Evolutionary conservation across 257 asterid genomes (phyloP).

Genomic region (Penstemon barbatus): DNA sequence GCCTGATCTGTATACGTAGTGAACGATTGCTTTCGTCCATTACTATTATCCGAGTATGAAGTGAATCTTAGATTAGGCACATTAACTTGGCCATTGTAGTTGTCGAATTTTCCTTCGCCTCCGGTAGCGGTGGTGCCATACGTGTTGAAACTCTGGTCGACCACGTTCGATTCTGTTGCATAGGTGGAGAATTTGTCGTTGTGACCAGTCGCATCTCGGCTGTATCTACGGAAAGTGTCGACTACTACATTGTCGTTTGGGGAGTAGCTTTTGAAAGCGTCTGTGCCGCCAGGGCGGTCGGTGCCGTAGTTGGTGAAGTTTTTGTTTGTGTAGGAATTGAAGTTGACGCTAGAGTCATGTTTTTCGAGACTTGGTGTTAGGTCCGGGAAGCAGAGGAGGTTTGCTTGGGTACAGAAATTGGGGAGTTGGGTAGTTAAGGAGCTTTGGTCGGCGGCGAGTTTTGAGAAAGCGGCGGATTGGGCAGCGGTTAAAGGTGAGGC

Average conservation of each 20-base stretch:
- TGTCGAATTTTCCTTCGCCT: slow-evolving; percentile 49
- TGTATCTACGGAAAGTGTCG: slow-evolving; percentile 73
- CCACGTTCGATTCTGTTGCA: slow-evolving; percentile 51
- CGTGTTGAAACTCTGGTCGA: slow-evolving; percentile 59
- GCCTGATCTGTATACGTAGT: slow-evolving; percentile 31
- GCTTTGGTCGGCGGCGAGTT: slow-evolving; percentile 57
- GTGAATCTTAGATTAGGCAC: slow-evolving; percentile 53
- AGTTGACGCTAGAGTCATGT: slow-evolving; percentile 48
- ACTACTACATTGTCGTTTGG: slow-evolving; percentile 39
- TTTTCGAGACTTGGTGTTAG: slow-evolving; percentile 57
- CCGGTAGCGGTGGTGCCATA: slow-evolving; percentile 62
- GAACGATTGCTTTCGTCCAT: slow-evolving; percentile 52
- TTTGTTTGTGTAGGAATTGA: slow-evolving; percentile 35
- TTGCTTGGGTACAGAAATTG: slow-evolving; percentile 68
- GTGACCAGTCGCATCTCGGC: slow-evolving; percentile 68
- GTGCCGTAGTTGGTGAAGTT: slow-evolving; percentile 85
- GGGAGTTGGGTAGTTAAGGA: slow-evolving; percentile 63
- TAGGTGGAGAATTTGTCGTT: slow-evolving; percentile 56
- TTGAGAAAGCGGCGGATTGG: slow-evolving; percentile 53
- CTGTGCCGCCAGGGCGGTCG: slow-evolving; percentile 46
- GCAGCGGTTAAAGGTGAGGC: slow-evolving; percentile 66
- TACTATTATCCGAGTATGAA: slow-evolving; percentile 49
- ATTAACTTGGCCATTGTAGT: slow-evolving; percentile 37
- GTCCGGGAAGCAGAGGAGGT: slow-evolving; percentile 69
- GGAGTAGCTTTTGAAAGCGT: slow-evolving; percentile 60